These are phyloP conservation scores for Penicillium sp. DNA, from an alignment of 2,329 filamentous ascomycete genomes.

Conservation along the genomic window DNA sequence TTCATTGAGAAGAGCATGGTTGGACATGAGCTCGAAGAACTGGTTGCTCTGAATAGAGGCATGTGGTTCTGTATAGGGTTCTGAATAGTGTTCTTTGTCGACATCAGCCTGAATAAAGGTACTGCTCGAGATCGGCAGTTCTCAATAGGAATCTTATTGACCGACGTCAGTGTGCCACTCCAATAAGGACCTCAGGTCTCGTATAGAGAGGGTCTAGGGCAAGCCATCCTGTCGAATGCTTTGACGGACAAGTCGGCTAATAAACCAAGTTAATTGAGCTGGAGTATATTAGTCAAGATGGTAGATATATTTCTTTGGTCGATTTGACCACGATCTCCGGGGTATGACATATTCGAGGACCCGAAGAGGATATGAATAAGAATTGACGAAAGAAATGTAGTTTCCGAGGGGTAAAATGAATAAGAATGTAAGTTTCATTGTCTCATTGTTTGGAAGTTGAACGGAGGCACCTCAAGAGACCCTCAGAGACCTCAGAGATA, in stretches of 20 bases:
- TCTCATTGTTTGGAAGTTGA: neutral
- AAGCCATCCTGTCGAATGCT: neutral
- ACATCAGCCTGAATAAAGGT: neutral
- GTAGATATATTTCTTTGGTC: neutral
- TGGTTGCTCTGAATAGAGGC: slow-evolving; percentile 3
- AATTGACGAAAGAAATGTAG: neutral
- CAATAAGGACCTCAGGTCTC: neutral
- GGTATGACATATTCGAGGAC: neutral
- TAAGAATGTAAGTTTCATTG: slow-evolving; percentile 1
- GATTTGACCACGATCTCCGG: neutral
- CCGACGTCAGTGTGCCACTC: neutral
- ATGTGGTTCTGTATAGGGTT: neutral
- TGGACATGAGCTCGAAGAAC: neutral
- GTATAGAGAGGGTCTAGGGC: neutral
- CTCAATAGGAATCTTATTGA: slow-evolving; percentile 3
- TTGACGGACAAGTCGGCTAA: neutral
- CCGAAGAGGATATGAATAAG: slow-evolving; percentile 3
- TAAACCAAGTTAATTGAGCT: neutral
- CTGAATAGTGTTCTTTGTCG: neutral
- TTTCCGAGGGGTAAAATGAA: neutral
- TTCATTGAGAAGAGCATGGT: neutral
- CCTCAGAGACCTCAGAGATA: slow-evolving; percentile 10
- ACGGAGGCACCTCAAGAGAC: too few species aligned
- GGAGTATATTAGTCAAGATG: neutral
- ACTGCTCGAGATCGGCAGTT: neutral